Conservation (phyloP, 23 red algal species). For the Gracilaria domingensis region DNA sequence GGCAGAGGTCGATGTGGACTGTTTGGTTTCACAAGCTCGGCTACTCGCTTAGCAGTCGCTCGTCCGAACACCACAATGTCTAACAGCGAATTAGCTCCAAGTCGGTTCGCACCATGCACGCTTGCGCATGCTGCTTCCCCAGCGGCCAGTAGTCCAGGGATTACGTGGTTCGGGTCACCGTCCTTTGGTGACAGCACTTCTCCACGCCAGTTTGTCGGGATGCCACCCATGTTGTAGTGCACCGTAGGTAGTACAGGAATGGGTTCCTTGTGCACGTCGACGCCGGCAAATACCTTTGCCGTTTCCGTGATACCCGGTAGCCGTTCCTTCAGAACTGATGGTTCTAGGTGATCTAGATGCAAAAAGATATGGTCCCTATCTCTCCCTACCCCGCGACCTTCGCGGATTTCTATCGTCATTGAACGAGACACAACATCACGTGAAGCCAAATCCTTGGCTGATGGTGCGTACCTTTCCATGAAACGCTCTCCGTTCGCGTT, state of each 20-base stretch:
- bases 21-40: slow-evolving; percentile 81
- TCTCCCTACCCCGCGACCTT: slow-evolving; percentile 89
- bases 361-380: slow-evolving; percentile 94
- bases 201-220: slow-evolving; percentile 96
- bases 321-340: slow-evolving; percentile 72
- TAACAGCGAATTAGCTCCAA: slow-evolving; percentile 94
- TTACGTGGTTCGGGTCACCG: slow-evolving; percentile 73
- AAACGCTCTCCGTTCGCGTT: slow-evolving; percentile 95
- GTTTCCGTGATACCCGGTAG: slow-evolving; percentile 96
- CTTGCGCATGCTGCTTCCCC: slow-evolving; percentile 97
- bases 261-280: slow-evolving; percentile 94
- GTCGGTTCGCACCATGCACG: slow-evolving; percentile 95
- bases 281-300: slow-evolving; percentile 93
- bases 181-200: slow-evolving; percentile 84
- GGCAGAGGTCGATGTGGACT: slow-evolving; percentile 66
- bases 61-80: slow-evolving; percentile 99
- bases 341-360: slow-evolving; percentile 93
- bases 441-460: slow-evolving; percentile 93
- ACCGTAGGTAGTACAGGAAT: slow-evolving; percentile 97
- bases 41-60: slow-evolving; percentile 71
- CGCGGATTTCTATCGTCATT: slow-evolving; percentile 95
- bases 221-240: slow-evolving; percentile 99
- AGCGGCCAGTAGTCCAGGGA: slow-evolving; percentile 89
- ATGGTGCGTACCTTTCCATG: slow-evolving; percentile 99
- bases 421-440: slow-evolving; percentile 97